Evolutionary conservation across 2,329 filamentous ascomycete species (phyloP), one percentile per base, ranked within the genome.

Genomic region (Aspergillus versicolor): DNA sequence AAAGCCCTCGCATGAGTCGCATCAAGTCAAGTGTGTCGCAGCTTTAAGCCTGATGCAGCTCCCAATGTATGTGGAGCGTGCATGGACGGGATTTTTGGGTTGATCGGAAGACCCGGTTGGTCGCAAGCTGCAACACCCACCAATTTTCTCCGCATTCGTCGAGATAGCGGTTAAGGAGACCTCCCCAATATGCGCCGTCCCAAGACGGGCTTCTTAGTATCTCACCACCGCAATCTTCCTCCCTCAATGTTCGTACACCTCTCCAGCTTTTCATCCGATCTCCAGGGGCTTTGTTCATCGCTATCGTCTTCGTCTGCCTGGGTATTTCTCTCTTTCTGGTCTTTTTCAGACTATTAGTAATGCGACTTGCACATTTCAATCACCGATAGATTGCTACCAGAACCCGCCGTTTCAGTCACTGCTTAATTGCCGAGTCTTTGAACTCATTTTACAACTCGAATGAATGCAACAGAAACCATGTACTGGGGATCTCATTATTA

Each of bases 101-200:
- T 4, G 22, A 47, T 48, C 49, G 49, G 44, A 57, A 42, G 17
- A 17, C 44, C 49, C 30, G 49, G 55, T 57, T 52, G 54, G 47
- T 57, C 49, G 49, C 49, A 30, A 30, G 27, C 8, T 9, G 8
- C 27, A 30, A 9, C 27, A 30, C 27, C 27, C 8, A 47, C 54
- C 42, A 44, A 46, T 15, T 49, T 50, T 43, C 55, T 57, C 55
- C 55, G 55, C 55, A 57, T 57, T 44, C 55, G 41, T 57, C 50
- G n/a, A 50, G 47, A 49, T 49, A 49, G 32, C 46, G 46, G 21
- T 24, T 27, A 40, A 34, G 40, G 40, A 19, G 19, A 41, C 44
- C 54, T 47, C 37, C 44, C 42, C 27, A 30, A 30, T 30, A 30
- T 30, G 27, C 27, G 27, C 27, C 4, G 42, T 19, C 34, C 27